These are phyloP conservation scores for Fusarium goolgardi DNA, from an alignment of 2,329 filamentous ascomycete species.

Conservation along the genomic window DNA sequence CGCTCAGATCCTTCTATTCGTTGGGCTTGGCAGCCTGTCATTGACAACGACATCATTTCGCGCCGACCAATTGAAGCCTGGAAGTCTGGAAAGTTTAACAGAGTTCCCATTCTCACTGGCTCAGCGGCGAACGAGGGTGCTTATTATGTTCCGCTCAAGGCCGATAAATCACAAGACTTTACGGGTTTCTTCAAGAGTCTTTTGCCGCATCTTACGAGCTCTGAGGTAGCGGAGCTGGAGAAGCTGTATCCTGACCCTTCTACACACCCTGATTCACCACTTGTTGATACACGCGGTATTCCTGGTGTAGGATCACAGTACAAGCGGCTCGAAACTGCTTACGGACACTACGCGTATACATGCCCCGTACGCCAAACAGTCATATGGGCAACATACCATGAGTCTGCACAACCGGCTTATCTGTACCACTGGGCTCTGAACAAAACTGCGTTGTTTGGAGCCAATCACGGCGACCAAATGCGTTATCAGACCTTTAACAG, in stretches of 20 bases:
- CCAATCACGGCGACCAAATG: constrained; percentile 45
- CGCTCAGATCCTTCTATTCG: constrained; percentile 47
- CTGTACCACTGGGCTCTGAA: constrained; percentile 50
- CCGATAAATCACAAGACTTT: constrained; percentile 43
- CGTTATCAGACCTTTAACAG: constrained; percentile 54
- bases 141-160: constrained; percentile 43
- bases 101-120: constrained; percentile 49
- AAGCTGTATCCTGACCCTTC: constrained; percentile 39
- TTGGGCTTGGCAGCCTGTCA: constrained; percentile 51
- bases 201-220: constrained; percentile 40
- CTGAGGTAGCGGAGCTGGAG: constrained; percentile 34
- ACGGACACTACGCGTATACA: constrained; percentile 43
- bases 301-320: constrained; percentile 36
- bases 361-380: constrained; percentile 42
- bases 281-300: constrained; percentile 32
- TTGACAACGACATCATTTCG: constrained; percentile 48
- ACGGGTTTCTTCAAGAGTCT: constrained; percentile 45
- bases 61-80: constrained; percentile 48
- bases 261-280: constrained; percentile 29
- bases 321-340: constrained; percentile 39
- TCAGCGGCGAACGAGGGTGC: constrained; percentile 49
- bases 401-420: constrained; percentile 43
- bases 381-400: constrained; percentile 38
- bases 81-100: constrained; percentile 50
- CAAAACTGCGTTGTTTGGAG: constrained; percentile 41